Base-by-base conservation (phyloP, 1,139 yeast species). In the Suhomyces bribrorum region DNA sequence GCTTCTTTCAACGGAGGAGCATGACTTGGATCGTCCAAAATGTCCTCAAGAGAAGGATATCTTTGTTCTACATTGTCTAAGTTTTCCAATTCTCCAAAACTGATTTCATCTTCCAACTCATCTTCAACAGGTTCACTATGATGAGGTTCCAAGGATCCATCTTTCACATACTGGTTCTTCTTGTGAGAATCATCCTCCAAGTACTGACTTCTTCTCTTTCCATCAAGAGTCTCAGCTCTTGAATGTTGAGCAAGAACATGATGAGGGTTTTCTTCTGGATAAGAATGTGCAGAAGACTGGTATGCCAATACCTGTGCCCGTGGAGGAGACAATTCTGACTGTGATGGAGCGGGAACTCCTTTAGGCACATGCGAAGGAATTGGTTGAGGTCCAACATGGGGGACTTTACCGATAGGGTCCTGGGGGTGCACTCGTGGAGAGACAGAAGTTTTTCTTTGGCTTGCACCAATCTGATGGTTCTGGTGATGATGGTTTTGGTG, bases 21-120 rank as follows among this genome's bases (percentile, higher is more conserved):
- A 7, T 31, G 15, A 11, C 12, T n/a, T 5, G 24, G n/a, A 29
- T 35, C 48, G 24, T 50, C 61, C 25, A 59, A 47, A 22, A 67
- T 52, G 18, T 62, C 62, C 26, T 72, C 77, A 14, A 72, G 55
- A 4, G 75, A 67, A 3, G 77, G 77, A 39, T 61, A 73, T 31
- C 76, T 55, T 40, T 66, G 70, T 45, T 70, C 76, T 1, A 64
- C 69, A 42, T 71, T 61, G 28, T 70, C 75, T 36, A 72, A 52
- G 32, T 66, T 58, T 8, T 57, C 71, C 12, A 65, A 43, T 23
- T 66, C 72, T 11, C 49, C 55, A 22, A 60, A 45, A 29, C 59
- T 56, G 13, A 49, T 54, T 18, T 57, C 59, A 5, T 43, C 52
- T 13, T 40, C 48, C 12, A 31, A 28, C 9, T 34, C 37, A 5